A percentile compares a stretch with the other conserved stretches of the same genome.
phyloP scores from a whole-genome alignment of 352 stramenopile species.

The Phytopythium sindhum region DNA sequence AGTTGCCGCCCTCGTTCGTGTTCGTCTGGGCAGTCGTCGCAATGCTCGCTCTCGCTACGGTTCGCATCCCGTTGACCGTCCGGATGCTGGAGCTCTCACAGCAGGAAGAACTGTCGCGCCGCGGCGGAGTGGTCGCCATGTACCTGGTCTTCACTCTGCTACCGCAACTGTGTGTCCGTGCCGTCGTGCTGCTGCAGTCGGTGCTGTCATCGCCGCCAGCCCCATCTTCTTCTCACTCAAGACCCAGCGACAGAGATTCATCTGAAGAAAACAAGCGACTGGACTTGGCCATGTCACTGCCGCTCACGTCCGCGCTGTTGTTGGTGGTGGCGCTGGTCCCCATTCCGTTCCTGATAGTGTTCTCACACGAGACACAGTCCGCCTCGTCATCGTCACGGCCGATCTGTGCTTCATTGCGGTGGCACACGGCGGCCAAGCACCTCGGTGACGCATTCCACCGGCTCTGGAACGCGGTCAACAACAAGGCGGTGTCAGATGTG shows the following conservation, averaged over 20 bases:
- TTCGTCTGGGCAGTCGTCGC: conserved; percentile 14
- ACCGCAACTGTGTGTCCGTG: background rate
- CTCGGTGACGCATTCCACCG: conserved; percentile 14
- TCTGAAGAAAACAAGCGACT: background rate
- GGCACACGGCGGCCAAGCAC: background rate
- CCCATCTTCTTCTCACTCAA: background rate
- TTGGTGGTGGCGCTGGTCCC: conserved; percentile 20
- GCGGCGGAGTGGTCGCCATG: conserved; percentile 23
- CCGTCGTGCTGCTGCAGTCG: background rate
- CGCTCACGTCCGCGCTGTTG: background rate
- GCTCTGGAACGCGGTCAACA: conserved; percentile 39
- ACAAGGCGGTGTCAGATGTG: conserved; percentile 43
- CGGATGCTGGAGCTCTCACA: conserved; percentile 45
- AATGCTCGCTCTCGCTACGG: conserved; percentile 27
- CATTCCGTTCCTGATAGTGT: conserved; percentile 26
- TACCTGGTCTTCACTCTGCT: conserved; percentile 26
- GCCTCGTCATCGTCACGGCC: background rate
- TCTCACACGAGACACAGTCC: conserved; percentile 20
- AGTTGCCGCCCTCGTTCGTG: conserved; percentile 10
- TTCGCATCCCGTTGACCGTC: conserved; percentile 32
- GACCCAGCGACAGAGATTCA: background rate
- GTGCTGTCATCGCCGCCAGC: background rate
- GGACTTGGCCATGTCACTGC: background rate
- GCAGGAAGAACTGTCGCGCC: conserved; percentile 26
- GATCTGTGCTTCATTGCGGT: background rate